Evolutionary conservation across 2,329 filamentous ascomycete species (phyloP).

Genomic region (Trichoderma semiorbis): DNA sequence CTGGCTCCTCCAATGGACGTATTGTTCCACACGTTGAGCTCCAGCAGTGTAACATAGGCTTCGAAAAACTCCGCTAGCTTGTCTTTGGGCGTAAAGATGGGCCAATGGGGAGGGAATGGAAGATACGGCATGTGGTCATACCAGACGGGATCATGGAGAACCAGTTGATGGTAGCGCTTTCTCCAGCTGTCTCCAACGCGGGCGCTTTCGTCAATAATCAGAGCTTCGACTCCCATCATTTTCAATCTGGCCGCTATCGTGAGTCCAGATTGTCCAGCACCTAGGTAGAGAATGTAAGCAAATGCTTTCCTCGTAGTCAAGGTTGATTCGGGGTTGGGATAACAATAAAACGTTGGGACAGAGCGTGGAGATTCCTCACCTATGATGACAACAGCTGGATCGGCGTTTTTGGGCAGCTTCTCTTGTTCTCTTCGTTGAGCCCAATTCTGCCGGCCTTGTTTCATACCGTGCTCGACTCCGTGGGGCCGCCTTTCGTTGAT

Average conservation of each 20-base stretch:
- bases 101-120: constrained; percentile 62
- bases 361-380: constrained; percentile 39
- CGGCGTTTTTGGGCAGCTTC: constrained; percentile 43
- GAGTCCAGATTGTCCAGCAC: constrained; percentile 59
- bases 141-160: constrained; percentile 65
- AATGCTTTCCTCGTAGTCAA: too few relatives aligned
- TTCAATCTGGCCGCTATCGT: constrained; percentile 56
- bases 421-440: constrained; percentile 49
- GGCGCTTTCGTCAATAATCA: constrained; percentile 58
- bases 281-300: constrained; percentile 30
- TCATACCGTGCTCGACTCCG: constrained; percentile 55
- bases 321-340: background rate
- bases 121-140: constrained; percentile 62
- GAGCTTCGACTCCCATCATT: constrained; percentile 51
- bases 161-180: constrained; percentile 59
- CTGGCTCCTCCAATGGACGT: constrained; percentile 46
- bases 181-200: constrained; percentile 64
- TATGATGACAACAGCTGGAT: constrained; percentile 60
- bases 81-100: constrained; percentile 68
- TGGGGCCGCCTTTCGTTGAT: constrained; percentile 45
- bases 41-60: constrained; percentile 59
- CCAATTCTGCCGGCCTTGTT: constrained; percentile 57
- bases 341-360: background rate
- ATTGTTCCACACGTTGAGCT: constrained; percentile 64
- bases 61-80: constrained; percentile 69